A percentile compares a stretch with the other conserved stretches of the same genome.
These are phyloP conservation scores for Apiospora malaysiana DNA, from an alignment of 2,329 filamentous ascomycete species.

Conservation along the genomic window DNA sequence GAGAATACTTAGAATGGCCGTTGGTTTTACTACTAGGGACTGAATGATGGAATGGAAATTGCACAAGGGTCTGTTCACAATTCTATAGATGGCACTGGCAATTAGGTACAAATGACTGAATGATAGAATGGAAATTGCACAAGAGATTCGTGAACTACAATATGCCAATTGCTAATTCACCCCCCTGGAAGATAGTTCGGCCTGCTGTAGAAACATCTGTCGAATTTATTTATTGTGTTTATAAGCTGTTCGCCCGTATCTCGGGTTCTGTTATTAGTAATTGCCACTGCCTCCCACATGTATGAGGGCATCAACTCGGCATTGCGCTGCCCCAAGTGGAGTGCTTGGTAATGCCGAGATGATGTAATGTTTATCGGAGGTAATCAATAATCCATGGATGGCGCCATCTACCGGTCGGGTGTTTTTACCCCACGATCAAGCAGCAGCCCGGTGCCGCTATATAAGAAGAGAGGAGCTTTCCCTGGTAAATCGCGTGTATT, in stretches of 20 bases:
- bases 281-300: not conserved
- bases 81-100: too few species aligned
- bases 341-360: conserved; percentile 16
- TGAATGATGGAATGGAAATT: not conserved
- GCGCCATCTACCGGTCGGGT: conserved; percentile 6
- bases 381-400: conserved; percentile 10
- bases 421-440: conserved; percentile 10
- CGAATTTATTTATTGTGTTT: not conserved
- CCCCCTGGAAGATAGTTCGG: not conserved
- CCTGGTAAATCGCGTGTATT: not conserved
- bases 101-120: too few species aligned
- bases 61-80: too few species aligned
- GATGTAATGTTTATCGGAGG: conserved; percentile 11
- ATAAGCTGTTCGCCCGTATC: not conserved
- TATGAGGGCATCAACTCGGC: not conserved
- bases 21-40: not conserved
- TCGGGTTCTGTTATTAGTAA: conserved; percentile 12
- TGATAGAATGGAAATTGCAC: too few species aligned
- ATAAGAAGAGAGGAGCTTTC: not conserved
- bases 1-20: not conserved
- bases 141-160: not conserved
- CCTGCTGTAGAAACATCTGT: not conserved
- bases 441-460: not conserved
- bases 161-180: not conserved
- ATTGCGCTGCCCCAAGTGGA: not conserved